Evolutionary conservation across 163 green algal genomes (phyloP).

Genomic region (Botryococcus braunii): DNA sequence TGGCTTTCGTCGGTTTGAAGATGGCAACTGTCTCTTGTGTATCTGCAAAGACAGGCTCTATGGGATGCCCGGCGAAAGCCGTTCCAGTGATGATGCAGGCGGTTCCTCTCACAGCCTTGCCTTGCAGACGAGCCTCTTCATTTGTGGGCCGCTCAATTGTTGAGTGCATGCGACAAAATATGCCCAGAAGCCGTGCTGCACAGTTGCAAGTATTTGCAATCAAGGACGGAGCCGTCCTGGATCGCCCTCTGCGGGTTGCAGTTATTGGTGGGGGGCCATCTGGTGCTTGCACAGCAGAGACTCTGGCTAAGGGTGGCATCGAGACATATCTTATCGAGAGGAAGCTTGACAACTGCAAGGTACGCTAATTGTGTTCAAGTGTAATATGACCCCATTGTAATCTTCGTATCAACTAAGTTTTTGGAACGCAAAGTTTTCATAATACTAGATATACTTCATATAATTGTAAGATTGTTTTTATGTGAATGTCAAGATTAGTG

Average conservation of each 20-base stretch:
- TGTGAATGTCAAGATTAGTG: no score
- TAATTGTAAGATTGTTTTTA: no score
- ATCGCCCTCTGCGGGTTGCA: conserved; percentile 79
- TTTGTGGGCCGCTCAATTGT: no score
- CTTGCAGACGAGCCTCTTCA: no score
- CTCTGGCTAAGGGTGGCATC: conserved; percentile 81
- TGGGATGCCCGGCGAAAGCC: no score
- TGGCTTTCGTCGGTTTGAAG: no score
- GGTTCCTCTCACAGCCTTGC: no score
- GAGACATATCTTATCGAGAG: conserved; percentile 95
- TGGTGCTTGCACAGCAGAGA: conserved; percentile 90
- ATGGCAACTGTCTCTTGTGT: no score
- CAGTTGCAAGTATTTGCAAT: conserved; percentile 39
- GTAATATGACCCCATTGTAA: neutral
- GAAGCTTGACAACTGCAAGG: conserved; percentile 99
- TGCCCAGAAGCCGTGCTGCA: neutral
- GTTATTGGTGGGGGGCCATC: conserved; percentile 91
- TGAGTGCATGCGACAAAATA: neutral
- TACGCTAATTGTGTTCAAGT: conserved; percentile 12
- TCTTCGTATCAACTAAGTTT: no score
- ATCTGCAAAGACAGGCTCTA: no score
- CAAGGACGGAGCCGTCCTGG: conserved; percentile 58
- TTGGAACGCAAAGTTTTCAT: conserved; percentile 1
- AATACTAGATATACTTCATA: no score
- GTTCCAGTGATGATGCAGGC: no score